Conservation (phyloP, 768 basidiomycete species). For the Phanerochaete carnosa region DNA sequence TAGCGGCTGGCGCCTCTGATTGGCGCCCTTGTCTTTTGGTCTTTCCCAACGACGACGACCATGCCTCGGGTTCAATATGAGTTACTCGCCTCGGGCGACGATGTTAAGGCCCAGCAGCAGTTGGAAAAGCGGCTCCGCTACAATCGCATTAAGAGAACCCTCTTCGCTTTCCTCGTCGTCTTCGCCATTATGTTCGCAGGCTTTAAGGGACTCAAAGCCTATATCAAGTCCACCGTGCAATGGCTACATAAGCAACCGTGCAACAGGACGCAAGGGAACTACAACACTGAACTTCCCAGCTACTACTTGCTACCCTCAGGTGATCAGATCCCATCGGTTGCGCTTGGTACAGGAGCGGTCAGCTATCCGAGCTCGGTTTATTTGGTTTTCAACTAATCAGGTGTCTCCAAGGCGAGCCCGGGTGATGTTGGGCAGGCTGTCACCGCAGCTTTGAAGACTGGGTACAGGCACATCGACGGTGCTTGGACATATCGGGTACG, state of each 20-base stretch:
- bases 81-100: conserved; percentile 4
- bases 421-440: conserved; percentile 69
- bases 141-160: conserved; percentile 20
- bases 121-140: neutral
- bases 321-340: conserved; percentile 63
- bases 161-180: conserved; percentile 20
- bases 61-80: conserved; percentile 6
- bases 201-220: conserved; percentile 14
- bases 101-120: neutral
- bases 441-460: conserved; percentile 57
- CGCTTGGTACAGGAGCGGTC: conserved; percentile 43
- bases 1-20: neutral
- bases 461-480: conserved; percentile 72
- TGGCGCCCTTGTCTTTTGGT: neutral
- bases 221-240: conserved; percentile 9
- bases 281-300: conserved; percentile 31
- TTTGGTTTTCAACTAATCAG: conserved; percentile 28
- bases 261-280: neutral
- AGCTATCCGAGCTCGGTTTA: neutral
- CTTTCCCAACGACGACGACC: neutral
- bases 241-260: conserved; percentile 1
- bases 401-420: conserved; percentile 57
- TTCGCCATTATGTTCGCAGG: conserved; percentile 22
- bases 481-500: conserved; percentile 67
- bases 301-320: conserved; percentile 64